Base-by-base conservation (phyloP, 2,329 filamentous ascomycete species). In the Monosporascus sp. region DNA sequence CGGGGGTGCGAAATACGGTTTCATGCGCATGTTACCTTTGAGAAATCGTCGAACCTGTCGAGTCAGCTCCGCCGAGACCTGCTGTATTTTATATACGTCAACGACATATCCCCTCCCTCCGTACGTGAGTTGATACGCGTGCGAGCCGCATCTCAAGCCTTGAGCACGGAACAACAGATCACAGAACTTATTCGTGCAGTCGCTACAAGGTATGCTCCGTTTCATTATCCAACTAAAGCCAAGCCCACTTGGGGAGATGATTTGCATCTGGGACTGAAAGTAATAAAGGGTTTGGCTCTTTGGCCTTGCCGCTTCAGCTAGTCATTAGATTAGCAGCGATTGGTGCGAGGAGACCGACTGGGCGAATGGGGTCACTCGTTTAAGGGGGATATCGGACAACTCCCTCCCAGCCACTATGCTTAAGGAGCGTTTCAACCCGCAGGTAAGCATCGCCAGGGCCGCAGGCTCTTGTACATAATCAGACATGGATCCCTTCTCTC, bases 171-270 rank as follows among this genome's bases (percentile, higher is more conserved):
- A 35, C 31, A 35, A 35, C 9, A 5, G 31, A 14, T 35, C 31
- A 35, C 9, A 35, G 31, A 35, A 11, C 31, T 35, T 35, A 9
- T 14, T 35, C 31, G 31, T 14, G 31, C 31, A 35, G 31, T 35
- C 31, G 9, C 31, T 14, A 43, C 20, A 4, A 18, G 14, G 39
- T 43, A 17, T 7, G 25, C 14, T 31, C 6, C 14, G 24, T 6
- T 22, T 22, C 47, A 53, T 54, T 54, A 48, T 45, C 53, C 50
- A 31, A 49, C 54, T 60, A 58, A 27, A 35, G 39, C 60, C 54
- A 62, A 57, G 50, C 57, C 55, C 52, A 51, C 58, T 58, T 53
- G 60, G 60, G 54, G 56, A 55, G 53, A 62, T 62, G 60, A 61
- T 62, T 56, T 61, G 60, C 60, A 61, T 62, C 39, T 60, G 51